Evolutionary conservation across 129 eudicot genomes (phyloP), one percentile per base, ranked within the genome.

Genomic region (Lactuca sativa): DNA sequence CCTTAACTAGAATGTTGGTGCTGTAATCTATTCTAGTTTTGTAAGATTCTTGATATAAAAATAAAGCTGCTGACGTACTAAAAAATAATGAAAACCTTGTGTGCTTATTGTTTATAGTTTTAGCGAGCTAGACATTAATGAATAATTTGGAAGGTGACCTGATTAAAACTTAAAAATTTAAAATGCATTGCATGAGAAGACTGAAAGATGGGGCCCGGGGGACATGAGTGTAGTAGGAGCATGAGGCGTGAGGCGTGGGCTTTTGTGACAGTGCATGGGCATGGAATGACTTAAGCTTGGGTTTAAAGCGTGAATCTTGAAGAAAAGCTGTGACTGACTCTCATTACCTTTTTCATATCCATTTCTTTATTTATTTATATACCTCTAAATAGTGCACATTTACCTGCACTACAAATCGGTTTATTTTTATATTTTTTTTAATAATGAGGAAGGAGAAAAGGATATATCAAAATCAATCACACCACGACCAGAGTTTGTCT

Each of bases 221-320:
- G 52, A 44, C 52, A 44, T 44, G 52, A 44, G 57, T 44, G 52
- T 44, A 10, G 52, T 44, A 51, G 71, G 63, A 62, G 73, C 64
- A 52, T 11, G 70, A 48, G 68, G 51, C 52, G 80, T 7, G 66
- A 40, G 74, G 80, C 74, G 80, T 67, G 79, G 54, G 67, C 79
- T 40, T 62, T 75, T 67, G 56, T 67, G 74, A 77, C 77, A 68
- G 74, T 77, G 82, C 77, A 77, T 77, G 82, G 71, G 77, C 77
- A 71, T 77, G 80, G 65, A 69, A 69, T 69, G 76, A 47, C 76
- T 59, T 71, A 11, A 70, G 56, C 66, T 71, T 59, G 67, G 58
- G 61, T 25, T 71, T 34, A 55, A 54, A 38, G 63, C 55, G 21
- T 44, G 52, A 44, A 10, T 44, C 52, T 10, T 44, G 30, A 44